Base-by-base conservation (phyloP, 495 filamentous ascomycete genomes). In the Thermochaetoides thermophila region DNA sequence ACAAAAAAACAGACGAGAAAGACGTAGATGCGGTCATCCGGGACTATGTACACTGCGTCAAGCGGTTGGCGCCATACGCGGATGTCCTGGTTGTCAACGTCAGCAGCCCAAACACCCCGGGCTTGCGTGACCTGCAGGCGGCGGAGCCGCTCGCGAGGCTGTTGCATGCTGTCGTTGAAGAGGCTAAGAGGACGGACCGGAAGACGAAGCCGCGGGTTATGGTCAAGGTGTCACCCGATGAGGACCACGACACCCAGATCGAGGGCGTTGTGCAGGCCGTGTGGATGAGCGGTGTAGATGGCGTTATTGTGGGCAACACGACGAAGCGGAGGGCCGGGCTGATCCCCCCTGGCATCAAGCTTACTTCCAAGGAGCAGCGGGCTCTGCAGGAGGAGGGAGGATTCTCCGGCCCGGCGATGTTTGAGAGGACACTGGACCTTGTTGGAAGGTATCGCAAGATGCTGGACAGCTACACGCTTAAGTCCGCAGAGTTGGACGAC, bases 81-180 rank as follows among this genome's bases (percentile, higher is more conserved):
- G 89, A 97, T 47, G 82, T 97, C 20, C 57, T 97, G 4, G 85
- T 94, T 4, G 89, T 97, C 39, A 97, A 96, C 46, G 89, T 96
- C 14, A 94, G 84, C 40, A 87, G 81, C 40, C 89, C 89, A 5
- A 97, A 97, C 56, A 94, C 87, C 0, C 86, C 87, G 0, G 86
- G 89, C 1, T 66, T 97, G 13, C 70, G 89, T 10, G 73, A 76
- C 24, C 63, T 96, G 22, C 89, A 97, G 61, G 74, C 74, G 8
- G 66, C 74, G 2, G 84, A 76, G 17, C 85, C 84, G 4, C 56
- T 97, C 31, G 86, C 84, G 4, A 57, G 68, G 34, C 77, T 96
- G 32, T 57, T 97, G 27, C 66, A 63, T 3, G 82, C 78, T 0
- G 89, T 96, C 5, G 87, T 95, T 7, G 65, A 73, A 17, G 79